phyloP scores from a whole-genome alignment of 352 stramenopile species.

The Thraustochytrium striatum region DNA sequence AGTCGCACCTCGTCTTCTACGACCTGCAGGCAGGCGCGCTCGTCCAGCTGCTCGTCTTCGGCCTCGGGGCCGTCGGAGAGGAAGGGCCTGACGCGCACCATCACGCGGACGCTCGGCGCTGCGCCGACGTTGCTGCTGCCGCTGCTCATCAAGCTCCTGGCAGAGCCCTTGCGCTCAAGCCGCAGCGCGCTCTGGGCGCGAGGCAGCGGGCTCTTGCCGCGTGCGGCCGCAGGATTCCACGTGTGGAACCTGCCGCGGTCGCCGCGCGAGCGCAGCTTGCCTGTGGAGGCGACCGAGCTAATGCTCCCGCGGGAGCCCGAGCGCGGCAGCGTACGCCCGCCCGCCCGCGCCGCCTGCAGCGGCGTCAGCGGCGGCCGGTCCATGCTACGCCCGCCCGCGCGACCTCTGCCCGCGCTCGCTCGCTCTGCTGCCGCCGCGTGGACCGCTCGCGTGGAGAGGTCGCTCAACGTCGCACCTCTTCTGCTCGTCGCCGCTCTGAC shows the following conservation, averaged over 20 bases:
- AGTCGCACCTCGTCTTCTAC: too few relatives aligned
- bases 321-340: conserved; percentile 4
- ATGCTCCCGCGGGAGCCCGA: neutral
- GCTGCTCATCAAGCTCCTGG: conserved; percentile 5
- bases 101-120: conserved; percentile 20
- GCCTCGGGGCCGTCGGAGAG: conserved; percentile 1
- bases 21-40: conserved; percentile 27
- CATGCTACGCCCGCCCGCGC: too few relatives aligned
- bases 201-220: neutral
- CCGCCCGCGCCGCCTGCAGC: too few relatives aligned
- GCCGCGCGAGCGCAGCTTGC: too few relatives aligned
- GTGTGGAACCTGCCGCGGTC: too few relatives aligned
- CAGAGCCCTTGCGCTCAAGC: neutral
- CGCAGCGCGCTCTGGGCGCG: neutral
- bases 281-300: conserved; percentile 8
- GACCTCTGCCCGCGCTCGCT: too few relatives aligned
- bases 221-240: conserved; percentile 35
- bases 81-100: conserved; percentile 30
- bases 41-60: neutral
- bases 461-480: too few relatives aligned
- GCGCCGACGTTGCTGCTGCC: neutral
- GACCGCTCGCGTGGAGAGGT: too few relatives aligned
- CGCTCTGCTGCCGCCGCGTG: too few relatives aligned
- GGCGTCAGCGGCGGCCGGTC: conserved; percentile 41
- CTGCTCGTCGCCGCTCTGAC: too few relatives aligned